These are phyloP conservation scores for Didymella arachidicola DNA, from an alignment of 2,329 filamentous ascomycete species.

Conservation along the genomic window DNA sequence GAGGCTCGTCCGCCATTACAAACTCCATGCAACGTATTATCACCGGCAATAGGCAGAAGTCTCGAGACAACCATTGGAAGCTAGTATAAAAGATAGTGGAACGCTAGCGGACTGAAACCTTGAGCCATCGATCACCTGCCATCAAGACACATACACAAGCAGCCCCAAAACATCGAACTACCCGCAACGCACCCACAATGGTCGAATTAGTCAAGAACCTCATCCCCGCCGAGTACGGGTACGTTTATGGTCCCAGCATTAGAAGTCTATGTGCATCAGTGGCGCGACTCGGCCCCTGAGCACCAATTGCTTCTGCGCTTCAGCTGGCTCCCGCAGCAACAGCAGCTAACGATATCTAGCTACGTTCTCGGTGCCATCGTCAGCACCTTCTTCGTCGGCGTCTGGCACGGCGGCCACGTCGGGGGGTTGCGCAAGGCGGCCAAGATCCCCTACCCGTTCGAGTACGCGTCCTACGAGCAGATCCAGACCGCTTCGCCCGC, in stretches of 20 bases:
- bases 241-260: not conserved
- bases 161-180: not conserved
- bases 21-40: not conserved
- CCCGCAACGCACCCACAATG: constrained; percentile 6
- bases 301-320: not conserved
- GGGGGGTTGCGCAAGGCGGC: constrained; percentile 59
- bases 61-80: constrained; percentile 11
- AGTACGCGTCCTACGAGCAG: constrained; percentile 65
- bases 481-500: constrained; percentile 52
- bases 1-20: constrained; percentile 19
- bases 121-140: not conserved
- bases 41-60: constrained; percentile 6
- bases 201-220: constrained; percentile 22
- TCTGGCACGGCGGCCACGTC: constrained; percentile 60
- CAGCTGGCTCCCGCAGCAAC: not conserved
- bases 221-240: constrained; percentile 22
- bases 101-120: not conserved
- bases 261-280: not conserved
- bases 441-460: constrained; percentile 64
- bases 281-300: not conserved
- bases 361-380: constrained; percentile 64
- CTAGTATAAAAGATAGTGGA: constrained; percentile 9
- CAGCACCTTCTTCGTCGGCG: constrained; percentile 62
- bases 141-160: not conserved
- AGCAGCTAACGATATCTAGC: constrained; percentile 48